Base-by-base conservation (phyloP, 768 basidiomycete genomes). In the Candolleomyces eurysporus region DNA sequence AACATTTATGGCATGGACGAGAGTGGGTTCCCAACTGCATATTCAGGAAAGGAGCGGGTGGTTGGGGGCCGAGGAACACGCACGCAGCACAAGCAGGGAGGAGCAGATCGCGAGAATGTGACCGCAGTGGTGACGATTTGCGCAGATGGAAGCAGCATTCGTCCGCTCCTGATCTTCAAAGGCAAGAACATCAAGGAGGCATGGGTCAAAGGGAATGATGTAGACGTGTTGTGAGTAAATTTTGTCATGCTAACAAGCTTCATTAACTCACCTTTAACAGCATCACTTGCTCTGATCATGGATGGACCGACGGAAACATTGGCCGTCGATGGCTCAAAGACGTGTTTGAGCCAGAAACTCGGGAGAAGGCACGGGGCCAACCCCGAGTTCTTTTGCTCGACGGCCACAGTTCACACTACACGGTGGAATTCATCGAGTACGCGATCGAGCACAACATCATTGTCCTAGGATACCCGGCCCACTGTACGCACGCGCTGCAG, bases 371-470 rank as follows among this genome's bases (percentile, higher is more conserved):
- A 31, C 17, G 17, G 21, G 49, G 65, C 19, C 64, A 68, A 40
- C 60, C 60, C 5, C 58, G 71, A 8, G 61, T 78, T 21, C 69
- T 81, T 4, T 40, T 79, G 16, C 53, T 80, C 1, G 78, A 82
- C 67, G 77, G 81, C 0, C 80, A 82, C 57, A 71, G 65, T 58
- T 81, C 76, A 0, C 81, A 82, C 61, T 75, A 69, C 62, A 73
- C 69, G 0, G 53, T 58, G 10, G 68, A 68, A 2, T 67, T 81
- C 50, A 68, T 82, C 17, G 31, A 71, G 1, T 77, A 71, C 64
- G 69, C 72, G 0, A 4, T 31, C 1, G 64, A 64, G 13, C 64
- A 76, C 64, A 74, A 79, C 39, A 80, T 82, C 52, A 53, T 63
- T 4, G 53, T 81, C 6, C 59, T 79, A 6, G 72, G 69, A 3